Base-by-base conservation (phyloP, 768 basidiomycete species). In the Kwoniella mangroviensis region DNA sequence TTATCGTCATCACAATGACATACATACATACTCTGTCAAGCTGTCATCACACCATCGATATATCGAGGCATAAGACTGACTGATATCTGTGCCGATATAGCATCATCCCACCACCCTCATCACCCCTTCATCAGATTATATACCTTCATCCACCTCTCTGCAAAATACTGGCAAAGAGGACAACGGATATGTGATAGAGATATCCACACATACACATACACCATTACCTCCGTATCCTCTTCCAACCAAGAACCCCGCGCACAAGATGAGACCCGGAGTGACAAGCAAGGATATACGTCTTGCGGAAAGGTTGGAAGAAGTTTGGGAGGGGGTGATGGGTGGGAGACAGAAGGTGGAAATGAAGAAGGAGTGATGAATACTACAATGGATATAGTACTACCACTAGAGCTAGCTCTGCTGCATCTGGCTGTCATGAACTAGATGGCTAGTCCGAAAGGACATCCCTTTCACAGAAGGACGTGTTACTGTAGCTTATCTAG, bases 171-270 rank as follows among this genome's bases (percentile, higher is more conserved):
- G 26, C 7, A 28, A 63, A 40, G 17, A 45, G 28, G 17, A 40
- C 7, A 55, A 22, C 6, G 68, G 70, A 24, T 77, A 76, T 49
- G 22, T 79, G 12, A 26, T 79, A 1, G 75, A 79, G 51, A 64
- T 79, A 4, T 65, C 75, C 7, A 77, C 75, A 17, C 73, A 79
- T 61, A 79, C 78, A 0, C 78, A 79, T 73, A 76, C 78, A 45
- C 78, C 78, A 7, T 19, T 79, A 26, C 72, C 75, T 17, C 67
- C 69, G 3, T 51, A 60, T 21, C 55, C 67, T n/a, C 17, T 45
- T 1, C 34, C 65, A 12, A 69, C 67, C 13, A 69, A 63, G 19
- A 52, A 60, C 12, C 21, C 45, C 54, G 10, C 53, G 42, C 21
- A 45, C 13, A 75, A 72, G 64, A 75, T 75, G 53, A 28, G 69